Evolutionary conservation across 2,329 filamentous ascomycete genomes (phyloP).

Genomic region (Sclerotiophoma versabilis): DNA sequence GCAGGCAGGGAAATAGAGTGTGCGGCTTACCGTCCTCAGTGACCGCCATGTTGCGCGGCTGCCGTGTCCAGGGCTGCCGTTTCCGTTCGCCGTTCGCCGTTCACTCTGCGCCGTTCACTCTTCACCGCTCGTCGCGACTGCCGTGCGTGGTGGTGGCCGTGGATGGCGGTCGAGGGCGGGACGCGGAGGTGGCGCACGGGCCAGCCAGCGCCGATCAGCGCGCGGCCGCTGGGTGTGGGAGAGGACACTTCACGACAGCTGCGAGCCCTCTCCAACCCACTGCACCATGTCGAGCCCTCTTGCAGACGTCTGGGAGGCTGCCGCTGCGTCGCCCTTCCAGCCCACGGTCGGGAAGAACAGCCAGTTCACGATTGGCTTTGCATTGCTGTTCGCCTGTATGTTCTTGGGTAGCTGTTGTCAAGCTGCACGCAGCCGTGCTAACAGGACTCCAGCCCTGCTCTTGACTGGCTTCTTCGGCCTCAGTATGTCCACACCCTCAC

Average conservation of each 20-base stretch:
- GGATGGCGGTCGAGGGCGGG: conserved; percentile 26
- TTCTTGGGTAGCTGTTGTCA: not conserved
- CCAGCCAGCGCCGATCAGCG: conserved; percentile 27
- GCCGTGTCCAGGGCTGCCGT: not conserved
- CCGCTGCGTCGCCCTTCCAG: conserved; percentile 83
- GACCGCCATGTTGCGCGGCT: conserved; percentile 40
- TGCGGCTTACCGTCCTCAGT: conserved; percentile 47
- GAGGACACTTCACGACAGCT: conserved; percentile 34
- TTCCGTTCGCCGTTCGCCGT: no score
- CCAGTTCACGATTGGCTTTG: conserved; percentile 83
- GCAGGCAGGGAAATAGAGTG: not conserved
- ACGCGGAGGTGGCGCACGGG: conserved; percentile 20
- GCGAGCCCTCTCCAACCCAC: conserved; percentile 19
- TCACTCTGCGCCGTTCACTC: no score
- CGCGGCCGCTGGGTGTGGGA: conserved; percentile 6
- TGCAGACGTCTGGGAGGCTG: conserved; percentile 89
- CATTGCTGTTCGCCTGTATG: conserved; percentile 72
- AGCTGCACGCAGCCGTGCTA: conserved; percentile 25
- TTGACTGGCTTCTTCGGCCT: conserved; percentile 83
- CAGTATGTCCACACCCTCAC: conserved; percentile 63
- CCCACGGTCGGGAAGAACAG: conserved; percentile 80
- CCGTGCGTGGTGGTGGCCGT: conserved; percentile 9
- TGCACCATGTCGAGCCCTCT: conserved; percentile 61
- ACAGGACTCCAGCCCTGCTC: conserved; percentile 61
- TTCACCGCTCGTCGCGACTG: conserved; percentile 14